Conservation (phyloP, 306 rosid genomes). For the Castanospermum australe region DNA sequence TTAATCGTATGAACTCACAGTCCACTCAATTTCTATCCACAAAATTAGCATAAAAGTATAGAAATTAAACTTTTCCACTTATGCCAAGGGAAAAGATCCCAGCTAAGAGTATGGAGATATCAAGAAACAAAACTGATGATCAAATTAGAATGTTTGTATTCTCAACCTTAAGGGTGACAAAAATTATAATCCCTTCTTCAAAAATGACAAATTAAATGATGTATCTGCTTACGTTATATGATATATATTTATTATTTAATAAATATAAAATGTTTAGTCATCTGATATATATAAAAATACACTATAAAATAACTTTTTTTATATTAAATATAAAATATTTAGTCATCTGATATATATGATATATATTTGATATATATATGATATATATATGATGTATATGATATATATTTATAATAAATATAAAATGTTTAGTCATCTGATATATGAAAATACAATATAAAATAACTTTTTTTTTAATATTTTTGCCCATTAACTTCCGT, state of each 20-base stretch:
- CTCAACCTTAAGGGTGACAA: neutral
- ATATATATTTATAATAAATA: neutral
- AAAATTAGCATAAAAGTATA: neutral
- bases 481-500: neutral
- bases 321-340: no score
- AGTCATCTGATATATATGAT: neutral
- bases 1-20: neutral
- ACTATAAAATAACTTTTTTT: neutral
- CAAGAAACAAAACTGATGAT: neutral
- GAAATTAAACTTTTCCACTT: neutral
- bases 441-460: neutral
- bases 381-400: neutral
- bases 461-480: neutral
- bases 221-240: neutral
- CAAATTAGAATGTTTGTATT: neutral
- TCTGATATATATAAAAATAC: neutral
- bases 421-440: neutral
- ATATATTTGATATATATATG: neutral
- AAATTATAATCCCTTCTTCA: neutral
- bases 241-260: neutral
- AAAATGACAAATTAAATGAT: neutral
- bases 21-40: neutral
- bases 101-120: neutral
- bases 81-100: neutral
- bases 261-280: neutral